Evolutionary conservation across 352 stramenopile species (phyloP), one percentile per base, ranked within the genome.

Genomic region (Pilasporangium apinafurcum): DNA sequence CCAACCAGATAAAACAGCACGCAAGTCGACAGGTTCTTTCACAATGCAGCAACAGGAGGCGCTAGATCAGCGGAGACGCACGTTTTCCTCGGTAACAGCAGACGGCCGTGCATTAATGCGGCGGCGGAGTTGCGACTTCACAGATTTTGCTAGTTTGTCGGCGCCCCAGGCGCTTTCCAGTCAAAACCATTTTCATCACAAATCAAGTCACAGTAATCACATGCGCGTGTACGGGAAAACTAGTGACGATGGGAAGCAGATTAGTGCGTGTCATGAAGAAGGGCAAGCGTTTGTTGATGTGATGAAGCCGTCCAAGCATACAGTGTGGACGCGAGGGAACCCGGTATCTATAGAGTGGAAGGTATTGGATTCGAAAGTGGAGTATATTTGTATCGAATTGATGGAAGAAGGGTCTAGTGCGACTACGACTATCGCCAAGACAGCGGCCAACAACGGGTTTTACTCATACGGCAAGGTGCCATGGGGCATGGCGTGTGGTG

Each of bases 401-500:
- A 47, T 87, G 22, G 67, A 88, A 39, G 55, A 76, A 21, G 78
- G 78, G 2, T 77, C 70, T 18, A 66, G 51, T 12, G 81, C 76
- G 7, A 84, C 71, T 13, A 93, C 81, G 7, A 53, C 78, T 17
- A 82, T 93, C 35, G 62, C 73, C 2, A 56, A 47, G 13, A 53
- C 68, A 8, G 65, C 74, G 9, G 59, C 74, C n/a, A 93, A 93
- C 62, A 67, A 61, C 14, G 81, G 81, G 31, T 67, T 56, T 6
- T 93, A 86, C 44, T 67, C 57, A 16, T 89, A 91, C 49, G 56
- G 51, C 30, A 80, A 77, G 37, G 81, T 93, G 34, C 81, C 78
- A n/a, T 93, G 81, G 81, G 81, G 81, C 32, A 88, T 93, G 71
- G 65, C 77, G 26, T 73, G 59, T 37, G 81, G 81, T 34, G 61